Conservation (phyloP, 441 rosid species). For the Erodium moschatum region DNA sequence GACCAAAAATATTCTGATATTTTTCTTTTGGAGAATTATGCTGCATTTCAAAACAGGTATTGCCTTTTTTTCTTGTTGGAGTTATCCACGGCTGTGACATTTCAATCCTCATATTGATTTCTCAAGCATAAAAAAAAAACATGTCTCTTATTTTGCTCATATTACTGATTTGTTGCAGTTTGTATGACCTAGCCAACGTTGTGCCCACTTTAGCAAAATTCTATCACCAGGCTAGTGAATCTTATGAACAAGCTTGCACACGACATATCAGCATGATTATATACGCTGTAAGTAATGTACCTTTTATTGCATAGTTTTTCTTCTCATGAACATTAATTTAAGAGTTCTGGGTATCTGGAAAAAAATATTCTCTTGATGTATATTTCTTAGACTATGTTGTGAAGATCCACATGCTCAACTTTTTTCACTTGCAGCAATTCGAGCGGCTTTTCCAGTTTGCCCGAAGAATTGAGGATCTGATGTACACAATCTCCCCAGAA, state of each 20-base stretch:
- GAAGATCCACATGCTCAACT: conserved; percentile 14
- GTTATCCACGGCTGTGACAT: conserved; percentile 3
- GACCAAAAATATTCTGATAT: conserved; percentile 90
- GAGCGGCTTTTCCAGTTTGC: conserved; percentile 92
- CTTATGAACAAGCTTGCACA: conserved; percentile 94
- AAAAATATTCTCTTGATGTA: conserved; percentile 9
- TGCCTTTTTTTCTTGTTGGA: neutral
- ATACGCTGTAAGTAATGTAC: conserved; percentile 56
- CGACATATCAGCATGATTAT: conserved; percentile 93
- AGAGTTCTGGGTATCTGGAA: neutral
- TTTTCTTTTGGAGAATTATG: conserved; percentile 90
- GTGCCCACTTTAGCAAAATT: conserved; percentile 95
- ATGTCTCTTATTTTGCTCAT: conserved; percentile 2
- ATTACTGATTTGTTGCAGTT: conserved; percentile 46
- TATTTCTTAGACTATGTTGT: neutral
- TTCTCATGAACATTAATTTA: neutral
- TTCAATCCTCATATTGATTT: neutral
- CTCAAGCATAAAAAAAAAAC: neutral
- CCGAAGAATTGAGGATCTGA: conserved; percentile 76
- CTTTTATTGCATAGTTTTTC: conserved; percentile 2
- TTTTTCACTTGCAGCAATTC: conserved; percentile 62
- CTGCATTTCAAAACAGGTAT: conserved; percentile 95
- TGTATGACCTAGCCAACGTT: conserved; percentile 94
- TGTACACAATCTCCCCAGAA: conserved; percentile 92
- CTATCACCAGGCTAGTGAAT: conserved; percentile 98